Base-by-base conservation (phyloP, 2,329 filamentous ascomycete species). In the Fusarium albosuccineum region DNA sequence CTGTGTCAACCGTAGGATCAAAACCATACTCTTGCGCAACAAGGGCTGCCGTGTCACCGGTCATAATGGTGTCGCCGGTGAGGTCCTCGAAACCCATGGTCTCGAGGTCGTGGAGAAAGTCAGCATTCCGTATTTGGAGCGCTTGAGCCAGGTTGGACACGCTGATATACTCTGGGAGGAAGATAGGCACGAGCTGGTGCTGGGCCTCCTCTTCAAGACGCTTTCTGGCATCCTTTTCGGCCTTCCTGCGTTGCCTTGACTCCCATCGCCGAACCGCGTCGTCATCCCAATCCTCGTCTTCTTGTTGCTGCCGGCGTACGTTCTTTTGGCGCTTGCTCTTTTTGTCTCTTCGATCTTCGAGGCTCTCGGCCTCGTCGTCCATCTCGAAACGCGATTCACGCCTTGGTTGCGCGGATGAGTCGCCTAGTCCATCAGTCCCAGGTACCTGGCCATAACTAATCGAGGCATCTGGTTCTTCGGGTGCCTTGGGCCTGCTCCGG, bases 1-100 rank as follows among this genome's bases (percentile, higher is more conserved):
- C 90, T 73, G 76, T 84, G 58, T 93, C 90, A 26, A 96, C 87
- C 3, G 91, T 89, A 1, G 95, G 92, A 62, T 98, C 94, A 69
- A 92, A 97, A 50, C 95, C 94, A 77, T 95, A 98, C 76, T 99
- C 95, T 79, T 93, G 89, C 5, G 94, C 94, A 70, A 99, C 91
- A 55, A 99, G 85, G 8, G 92, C 92, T 3, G 95, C 95, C 46
- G 93, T 96, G 76, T 98, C 95, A 10, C 93, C 90, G 64, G 95
- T 95, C 76, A 99, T 87, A 64, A 99, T 88, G 74, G 95, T 94
- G 72, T 95, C 93, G 52, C 90, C 86, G 13, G 89, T 89, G 14
- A 95, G 87, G 51, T 94, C 91, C 72, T 97, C 93, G 68, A 97
- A 99, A 0, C 96, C 97, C 74, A 98, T 89, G 53, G 96, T 88